A percentile compares a stretch with the other conserved stretches of the same genome.
Conservation (phyloP, 805 yeast genomes). For the Pichia ethanolica region DNA sequence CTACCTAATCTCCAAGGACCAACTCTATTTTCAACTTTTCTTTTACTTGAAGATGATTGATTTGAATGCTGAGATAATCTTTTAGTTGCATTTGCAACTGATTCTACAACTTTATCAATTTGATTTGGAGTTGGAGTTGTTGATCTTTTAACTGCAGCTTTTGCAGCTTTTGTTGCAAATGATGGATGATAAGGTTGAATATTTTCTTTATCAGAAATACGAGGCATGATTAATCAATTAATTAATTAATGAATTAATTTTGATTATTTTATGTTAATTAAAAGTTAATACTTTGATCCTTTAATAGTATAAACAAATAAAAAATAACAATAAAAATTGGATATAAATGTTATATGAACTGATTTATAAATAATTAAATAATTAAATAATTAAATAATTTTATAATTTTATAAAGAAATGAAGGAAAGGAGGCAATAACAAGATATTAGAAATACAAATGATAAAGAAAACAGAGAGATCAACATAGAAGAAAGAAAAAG, state of each 20-base stretch:
- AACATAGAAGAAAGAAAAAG: no score
- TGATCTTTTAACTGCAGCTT: slow-evolving; percentile 10
- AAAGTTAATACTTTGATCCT: no score
- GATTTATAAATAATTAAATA: no score
- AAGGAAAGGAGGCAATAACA: no score
- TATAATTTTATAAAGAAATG: no score
- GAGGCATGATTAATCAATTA: neutral
- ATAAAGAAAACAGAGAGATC: no score
- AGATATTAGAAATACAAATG: no score
- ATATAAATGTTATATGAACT: no score
- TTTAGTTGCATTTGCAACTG: slow-evolving; percentile 31
- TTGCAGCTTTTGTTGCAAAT: slow-evolving; percentile 24
- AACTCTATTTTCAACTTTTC: slow-evolving; percentile 37
- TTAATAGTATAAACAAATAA: no score
- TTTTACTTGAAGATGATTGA: slow-evolving; percentile 23
- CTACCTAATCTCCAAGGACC: slow-evolving; percentile 83
- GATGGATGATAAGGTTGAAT: slow-evolving; percentile 11
- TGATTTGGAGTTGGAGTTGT: slow-evolving; percentile 9
- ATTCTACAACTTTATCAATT: slow-evolving; percentile 37
- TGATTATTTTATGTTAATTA: no score
- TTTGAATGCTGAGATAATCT: slow-evolving; percentile 36
- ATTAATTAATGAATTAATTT: neutral
- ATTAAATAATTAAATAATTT: no score
- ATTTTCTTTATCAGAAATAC: slow-evolving; percentile 5
- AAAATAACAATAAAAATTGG: no score